These are phyloP conservation scores for Protomyces pachydermus DNA, from an alignment of 1,139 yeast species.

Conservation along the genomic window DNA sequence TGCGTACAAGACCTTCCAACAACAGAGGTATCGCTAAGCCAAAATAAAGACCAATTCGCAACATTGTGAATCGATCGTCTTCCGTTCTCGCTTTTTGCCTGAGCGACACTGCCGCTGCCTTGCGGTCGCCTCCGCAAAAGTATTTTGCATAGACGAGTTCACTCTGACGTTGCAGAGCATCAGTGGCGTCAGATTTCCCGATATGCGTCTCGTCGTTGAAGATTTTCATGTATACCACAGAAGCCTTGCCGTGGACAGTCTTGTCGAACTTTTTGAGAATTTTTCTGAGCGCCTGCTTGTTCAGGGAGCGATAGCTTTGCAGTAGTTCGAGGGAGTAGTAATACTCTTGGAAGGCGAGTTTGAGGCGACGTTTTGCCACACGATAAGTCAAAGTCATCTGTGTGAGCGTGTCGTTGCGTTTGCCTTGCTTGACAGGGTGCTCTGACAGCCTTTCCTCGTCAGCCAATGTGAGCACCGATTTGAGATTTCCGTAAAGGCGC, in stretches of 20 bases:
- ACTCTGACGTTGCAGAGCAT: conserved; percentile 54
- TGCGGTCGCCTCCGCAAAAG: conserved; percentile 69
- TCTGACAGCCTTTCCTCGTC: conserved; percentile 6
- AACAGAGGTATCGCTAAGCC: conserved; percentile 70
- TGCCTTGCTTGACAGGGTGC: conserved; percentile 6
- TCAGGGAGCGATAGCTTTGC: conserved; percentile 68
- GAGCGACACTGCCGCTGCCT: conserved; percentile 67
- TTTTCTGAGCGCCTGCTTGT: conserved; percentile 83
- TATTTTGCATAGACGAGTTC: conserved; percentile 65
- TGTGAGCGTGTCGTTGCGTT: conserved; percentile 20
- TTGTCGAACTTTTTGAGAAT: conserved; percentile 88
- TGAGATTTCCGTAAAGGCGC: conserved; percentile 1
- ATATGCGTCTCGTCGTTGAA: conserved; percentile 52
- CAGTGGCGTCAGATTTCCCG: conserved; percentile 60
- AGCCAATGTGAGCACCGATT: conserved; percentile 2
- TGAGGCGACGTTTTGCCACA: conserved; percentile 68
- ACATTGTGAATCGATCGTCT: conserved; percentile 44
- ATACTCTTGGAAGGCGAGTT: conserved; percentile 70
- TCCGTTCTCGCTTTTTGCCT: conserved; percentile 47
- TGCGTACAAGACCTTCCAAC: conserved; percentile 50
- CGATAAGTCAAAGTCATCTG: conserved; percentile 35
- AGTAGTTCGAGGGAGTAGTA: conserved; percentile 75
- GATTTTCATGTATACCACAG: conserved; percentile 55
- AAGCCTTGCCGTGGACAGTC: conserved; percentile 49
- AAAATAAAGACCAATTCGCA: conserved; percentile 50